These are phyloP conservation scores for Coccomyxa subellipsoidea DNA, from an alignment of 163 green algal genomes.

Conservation along the genomic window DNA sequence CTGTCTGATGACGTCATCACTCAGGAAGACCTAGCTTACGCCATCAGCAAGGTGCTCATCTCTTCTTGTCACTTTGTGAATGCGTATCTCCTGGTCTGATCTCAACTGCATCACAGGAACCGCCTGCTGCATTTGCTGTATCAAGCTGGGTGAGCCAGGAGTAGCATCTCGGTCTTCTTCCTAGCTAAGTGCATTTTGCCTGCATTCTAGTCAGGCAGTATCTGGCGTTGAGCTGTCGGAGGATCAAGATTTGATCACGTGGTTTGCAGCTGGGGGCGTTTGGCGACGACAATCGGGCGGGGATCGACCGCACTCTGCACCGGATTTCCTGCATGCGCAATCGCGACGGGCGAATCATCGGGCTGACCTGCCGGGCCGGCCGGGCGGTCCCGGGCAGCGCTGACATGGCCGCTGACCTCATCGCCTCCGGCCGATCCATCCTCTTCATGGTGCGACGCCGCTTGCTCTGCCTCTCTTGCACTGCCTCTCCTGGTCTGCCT, in stretches of 20 bases:
- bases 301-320: constrained; percentile 92
- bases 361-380: constrained; percentile 87
- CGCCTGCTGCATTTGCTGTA: too few relatives aligned
- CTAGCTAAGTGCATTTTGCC: too few relatives aligned
- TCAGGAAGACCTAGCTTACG: constrained; percentile 61
- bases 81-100: background rate
- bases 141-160: too few relatives aligned
- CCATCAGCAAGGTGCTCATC: constrained; percentile 44
- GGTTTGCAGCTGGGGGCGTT: constrained; percentile 76
- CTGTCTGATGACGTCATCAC: constrained; percentile 58
- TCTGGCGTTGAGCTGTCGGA: background rate
- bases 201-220: background rate
- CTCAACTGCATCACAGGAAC: too few relatives aligned
- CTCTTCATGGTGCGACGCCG: constrained; percentile 50
- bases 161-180: too few relatives aligned
- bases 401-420: constrained; percentile 60
- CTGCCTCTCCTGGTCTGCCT: background rate
- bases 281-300: constrained; percentile 90
- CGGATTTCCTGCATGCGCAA: constrained; percentile 88
- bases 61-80: background rate
- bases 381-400: constrained; percentile 72
- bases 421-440: constrained; percentile 38
- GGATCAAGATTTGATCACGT: background rate
- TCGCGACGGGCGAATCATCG: constrained; percentile 72
- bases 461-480: background rate